Percentiles rank a stretch among this genome's conserved stretches.
Evolutionary conservation across 139 green algal genomes (phyloP).

Genomic region (Chlamydomonas schloesseri): DNA sequence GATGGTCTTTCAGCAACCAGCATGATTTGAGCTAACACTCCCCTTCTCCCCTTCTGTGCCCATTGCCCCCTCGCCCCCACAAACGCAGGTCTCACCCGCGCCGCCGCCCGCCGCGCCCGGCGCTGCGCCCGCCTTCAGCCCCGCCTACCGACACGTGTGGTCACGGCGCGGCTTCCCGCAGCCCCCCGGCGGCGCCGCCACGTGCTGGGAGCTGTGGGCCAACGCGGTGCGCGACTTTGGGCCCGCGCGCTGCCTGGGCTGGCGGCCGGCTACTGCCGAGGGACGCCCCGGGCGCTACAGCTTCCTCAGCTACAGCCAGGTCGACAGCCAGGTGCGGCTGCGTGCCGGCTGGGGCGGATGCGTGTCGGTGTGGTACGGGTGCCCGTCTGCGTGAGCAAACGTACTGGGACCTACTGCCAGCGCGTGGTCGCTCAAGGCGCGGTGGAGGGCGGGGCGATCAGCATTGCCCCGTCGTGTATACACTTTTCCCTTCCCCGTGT

Average conservation of each 20-base stretch:
- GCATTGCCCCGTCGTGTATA: too few species aligned
- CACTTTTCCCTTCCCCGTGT: too few species aligned
- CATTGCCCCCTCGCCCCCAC: too few species aligned
- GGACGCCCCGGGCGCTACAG: slow-evolving; percentile 49
- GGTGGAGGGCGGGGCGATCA: too few species aligned
- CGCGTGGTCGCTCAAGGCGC: too few species aligned
- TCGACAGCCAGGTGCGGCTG: slow-evolving; percentile 1
- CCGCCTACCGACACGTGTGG: slow-evolving; percentile 28
- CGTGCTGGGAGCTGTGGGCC: slow-evolving; percentile 53
- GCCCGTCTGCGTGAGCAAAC: too few species aligned
- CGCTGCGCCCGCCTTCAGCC: neutral
- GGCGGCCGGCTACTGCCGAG: neutral
- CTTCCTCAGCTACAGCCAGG: slow-evolving; percentile 42
- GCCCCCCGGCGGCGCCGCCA: slow-evolving; percentile 9
- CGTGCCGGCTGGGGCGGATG: too few species aligned
- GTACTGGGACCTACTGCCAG: too few species aligned
- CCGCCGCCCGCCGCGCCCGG: neutral
- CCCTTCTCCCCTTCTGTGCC: neutral
- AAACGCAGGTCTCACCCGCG: slow-evolving; percentile 14
- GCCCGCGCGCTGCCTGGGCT: slow-evolving; percentile 36
- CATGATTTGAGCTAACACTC: too few species aligned
- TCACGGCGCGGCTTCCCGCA: neutral
- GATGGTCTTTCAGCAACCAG: too few species aligned
- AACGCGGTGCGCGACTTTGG: neutral
- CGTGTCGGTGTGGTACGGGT: too few species aligned